Conservation (phyloP, 2,329 filamentous ascomycete genomes). For the Amylocarpus encephaloides region DNA sequence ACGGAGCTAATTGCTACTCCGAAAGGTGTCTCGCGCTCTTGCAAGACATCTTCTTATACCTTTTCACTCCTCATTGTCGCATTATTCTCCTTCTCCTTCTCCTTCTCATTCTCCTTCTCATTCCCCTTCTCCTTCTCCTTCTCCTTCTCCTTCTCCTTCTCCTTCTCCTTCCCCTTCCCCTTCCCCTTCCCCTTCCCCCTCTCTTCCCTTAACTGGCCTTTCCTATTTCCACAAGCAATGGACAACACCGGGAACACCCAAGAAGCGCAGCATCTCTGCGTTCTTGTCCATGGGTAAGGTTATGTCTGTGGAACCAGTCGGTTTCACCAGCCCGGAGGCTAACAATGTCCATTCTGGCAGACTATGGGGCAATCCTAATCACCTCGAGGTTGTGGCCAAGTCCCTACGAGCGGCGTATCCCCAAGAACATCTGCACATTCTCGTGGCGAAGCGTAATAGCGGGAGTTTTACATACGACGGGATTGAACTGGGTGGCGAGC, state of each 20-base stretch:
- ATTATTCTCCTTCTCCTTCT: slow-evolving; percentile 32
- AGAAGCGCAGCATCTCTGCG: slow-evolving; percentile 64
- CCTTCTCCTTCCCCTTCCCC: no score
- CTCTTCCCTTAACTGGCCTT: slow-evolving; percentile 33
- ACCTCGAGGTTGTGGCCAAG: slow-evolving; percentile 63
- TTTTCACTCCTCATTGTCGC: slow-evolving; percentile 27
- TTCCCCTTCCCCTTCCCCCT: slow-evolving; percentile 32
- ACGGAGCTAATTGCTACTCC: slow-evolving; percentile 16
- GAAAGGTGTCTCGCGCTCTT: slow-evolving; percentile 35
- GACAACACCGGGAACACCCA: slow-evolving; percentile 45
- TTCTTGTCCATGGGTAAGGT: slow-evolving; percentile 71
- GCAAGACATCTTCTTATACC: slow-evolving; percentile 34
- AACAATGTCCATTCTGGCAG: slow-evolving; percentile 31
- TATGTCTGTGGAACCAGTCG: slow-evolving; percentile 10
- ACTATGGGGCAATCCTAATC: slow-evolving; percentile 73
- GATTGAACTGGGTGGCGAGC: slow-evolving; percentile 61
- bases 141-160: slow-evolving; percentile 31
- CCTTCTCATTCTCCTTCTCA: slow-evolving; percentile 33
- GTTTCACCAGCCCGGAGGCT: slow-evolving; percentile 2
- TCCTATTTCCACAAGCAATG: slow-evolving; percentile 34
- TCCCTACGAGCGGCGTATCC: slow-evolving; percentile 55
- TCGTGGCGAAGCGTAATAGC: slow-evolving; percentile 66
- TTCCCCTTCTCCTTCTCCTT: slow-evolving; percentile 27
- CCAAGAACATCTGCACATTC: slow-evolving; percentile 59
- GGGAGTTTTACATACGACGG: slow-evolving; percentile 68